These are phyloP conservation scores for Fennellomyces sp. DNA, from an alignment of 371 early-diverging fungal genomes.

Conservation along the genomic window DNA sequence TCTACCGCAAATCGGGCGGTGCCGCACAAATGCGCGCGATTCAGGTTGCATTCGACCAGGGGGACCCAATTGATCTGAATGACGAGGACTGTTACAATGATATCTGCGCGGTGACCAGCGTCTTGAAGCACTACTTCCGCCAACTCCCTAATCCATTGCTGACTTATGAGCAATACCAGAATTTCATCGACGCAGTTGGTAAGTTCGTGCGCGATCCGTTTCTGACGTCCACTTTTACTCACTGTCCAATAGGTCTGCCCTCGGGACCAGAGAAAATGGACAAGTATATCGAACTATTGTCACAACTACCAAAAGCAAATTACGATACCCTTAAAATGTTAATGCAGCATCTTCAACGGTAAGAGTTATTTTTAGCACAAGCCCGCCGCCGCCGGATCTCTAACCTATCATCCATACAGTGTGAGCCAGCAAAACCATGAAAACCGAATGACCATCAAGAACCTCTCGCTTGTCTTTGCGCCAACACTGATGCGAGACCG, in stretches of 20 bases:
- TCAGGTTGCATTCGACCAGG: slow-evolving; percentile 56
- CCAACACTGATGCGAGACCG: slow-evolving; percentile 82
- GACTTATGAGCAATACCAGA: slow-evolving; percentile 74
- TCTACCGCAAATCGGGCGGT: slow-evolving; percentile 93
- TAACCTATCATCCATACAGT: slow-evolving; percentile 19
- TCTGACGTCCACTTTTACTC: background rate
- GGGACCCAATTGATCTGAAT: slow-evolving; percentile 52
- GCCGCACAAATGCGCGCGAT: slow-evolving; percentile 77
- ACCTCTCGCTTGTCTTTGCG: slow-evolving; percentile 92
- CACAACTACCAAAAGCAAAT: slow-evolving; percentile 42
- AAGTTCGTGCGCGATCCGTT: slow-evolving; percentile 20
- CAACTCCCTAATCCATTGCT: slow-evolving; percentile 91
- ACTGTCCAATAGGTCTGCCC: slow-evolving; percentile 15
- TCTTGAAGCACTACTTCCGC: slow-evolving; percentile 95
- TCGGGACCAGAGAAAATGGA: slow-evolving; percentile 24
- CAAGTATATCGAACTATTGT: slow-evolving; percentile 22
- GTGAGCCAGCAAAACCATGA: slow-evolving; percentile 56
- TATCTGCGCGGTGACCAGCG: slow-evolving; percentile 85
- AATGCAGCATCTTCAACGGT: slow-evolving; percentile 43
- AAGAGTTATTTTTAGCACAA: slow-evolving; percentile 6
- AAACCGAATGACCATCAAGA: slow-evolving; percentile 88
- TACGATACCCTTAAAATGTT: slow-evolving; percentile 47
- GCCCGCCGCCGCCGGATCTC: background rate
- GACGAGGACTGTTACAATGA: slow-evolving; percentile 58
- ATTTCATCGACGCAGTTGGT: slow-evolving; percentile 74